A percentile compares a stretch with the other conserved stretches of the same genome.
phyloP scores from a whole-genome alignment of 345 rosid genomes.

The Ailanthus altissimus region DNA sequence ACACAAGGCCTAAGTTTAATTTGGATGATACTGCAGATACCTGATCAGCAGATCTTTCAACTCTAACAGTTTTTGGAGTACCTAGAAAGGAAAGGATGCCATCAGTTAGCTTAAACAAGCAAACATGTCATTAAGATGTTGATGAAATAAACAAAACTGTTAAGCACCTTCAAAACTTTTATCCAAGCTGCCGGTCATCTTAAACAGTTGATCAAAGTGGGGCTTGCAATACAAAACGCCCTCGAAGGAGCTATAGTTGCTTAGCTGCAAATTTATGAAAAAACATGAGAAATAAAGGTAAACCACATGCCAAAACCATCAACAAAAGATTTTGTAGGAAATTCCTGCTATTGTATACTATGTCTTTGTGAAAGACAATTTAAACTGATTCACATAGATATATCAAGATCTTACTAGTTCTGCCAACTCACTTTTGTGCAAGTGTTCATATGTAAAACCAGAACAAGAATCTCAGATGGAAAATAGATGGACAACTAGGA shows the following conservation, averaged over 20 bases:
- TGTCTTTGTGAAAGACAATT: not conserved
- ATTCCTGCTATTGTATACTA: not conserved
- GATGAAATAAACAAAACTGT: not conserved
- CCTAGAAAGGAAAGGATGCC: conserved; percentile 36
- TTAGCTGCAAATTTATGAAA: conserved; percentile 45
- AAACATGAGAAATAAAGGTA: conserved; percentile 10
- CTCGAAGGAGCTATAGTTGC: conserved; percentile 64
- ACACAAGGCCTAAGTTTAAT: conserved; percentile 1
- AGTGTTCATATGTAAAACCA: not conserved
- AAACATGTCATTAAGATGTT: not conserved
- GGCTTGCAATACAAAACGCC: conserved; percentile 84
- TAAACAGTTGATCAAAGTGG: conserved; percentile 75
- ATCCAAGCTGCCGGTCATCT: conserved; percentile 76
- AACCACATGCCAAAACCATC: not conserved
- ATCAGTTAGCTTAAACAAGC: conserved; percentile 3
- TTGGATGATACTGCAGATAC: conserved; percentile 24
- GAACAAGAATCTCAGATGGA: not conserved
- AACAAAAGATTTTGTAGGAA: not conserved
- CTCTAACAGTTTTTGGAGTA: conserved; percentile 55
- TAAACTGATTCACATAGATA: not conserved
- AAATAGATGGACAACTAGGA: not conserved
- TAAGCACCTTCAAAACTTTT: conserved; percentile 70
- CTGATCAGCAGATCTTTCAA: conserved; percentile 54
- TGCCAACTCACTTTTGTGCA: not conserved
- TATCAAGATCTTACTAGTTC: not conserved